A percentile compares a stretch with the other conserved stretches of the same genome.
These are phyloP conservation scores for Tetracentron sinense DNA, from an alignment of 164 flowering plant species.

Conservation along the genomic window DNA sequence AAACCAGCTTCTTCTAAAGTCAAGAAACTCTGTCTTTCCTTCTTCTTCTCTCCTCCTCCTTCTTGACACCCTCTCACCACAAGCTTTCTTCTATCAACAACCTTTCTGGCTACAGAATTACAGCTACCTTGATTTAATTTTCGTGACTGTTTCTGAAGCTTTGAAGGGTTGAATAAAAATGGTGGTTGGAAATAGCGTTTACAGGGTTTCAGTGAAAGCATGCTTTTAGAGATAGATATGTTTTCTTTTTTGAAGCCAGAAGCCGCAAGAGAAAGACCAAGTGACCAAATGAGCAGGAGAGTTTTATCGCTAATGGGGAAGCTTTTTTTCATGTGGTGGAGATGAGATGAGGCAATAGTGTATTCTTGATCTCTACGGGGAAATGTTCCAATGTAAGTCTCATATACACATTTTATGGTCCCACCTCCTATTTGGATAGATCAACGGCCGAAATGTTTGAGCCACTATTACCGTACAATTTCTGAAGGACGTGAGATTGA, in stretches of 20 bases:
- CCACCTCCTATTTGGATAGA: too few species aligned
- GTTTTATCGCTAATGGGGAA: background rate
- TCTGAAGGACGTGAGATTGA: too few species aligned
- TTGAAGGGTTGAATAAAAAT: constrained; percentile 10
- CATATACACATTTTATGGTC: too few species aligned
- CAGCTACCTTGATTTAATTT: constrained; percentile 9
- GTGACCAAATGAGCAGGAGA: background rate
- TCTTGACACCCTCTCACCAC: constrained; percentile 28
- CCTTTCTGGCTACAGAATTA: constrained; percentile 16
- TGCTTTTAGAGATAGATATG: background rate
- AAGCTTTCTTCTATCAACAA: constrained; percentile 16
- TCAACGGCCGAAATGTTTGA: too few species aligned
- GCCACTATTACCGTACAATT: too few species aligned
- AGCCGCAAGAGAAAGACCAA: background rate
- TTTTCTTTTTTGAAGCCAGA: background rate
- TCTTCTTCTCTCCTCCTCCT: constrained; percentile 26
- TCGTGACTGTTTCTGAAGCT: constrained; percentile 8
- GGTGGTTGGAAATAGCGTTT: constrained; percentile 7
- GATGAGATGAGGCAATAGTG: too few species aligned
- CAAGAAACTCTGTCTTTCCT: constrained; percentile 48
- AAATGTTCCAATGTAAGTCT: too few species aligned
- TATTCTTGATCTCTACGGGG: too few species aligned
- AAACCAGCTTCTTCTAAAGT: constrained; percentile 82
- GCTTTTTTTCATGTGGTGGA: background rate
- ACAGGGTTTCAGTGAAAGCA: constrained; percentile 17